Conservation (phyloP, 1,284 basidiomycete species). For the Cryptococcus neoformans region DNA sequence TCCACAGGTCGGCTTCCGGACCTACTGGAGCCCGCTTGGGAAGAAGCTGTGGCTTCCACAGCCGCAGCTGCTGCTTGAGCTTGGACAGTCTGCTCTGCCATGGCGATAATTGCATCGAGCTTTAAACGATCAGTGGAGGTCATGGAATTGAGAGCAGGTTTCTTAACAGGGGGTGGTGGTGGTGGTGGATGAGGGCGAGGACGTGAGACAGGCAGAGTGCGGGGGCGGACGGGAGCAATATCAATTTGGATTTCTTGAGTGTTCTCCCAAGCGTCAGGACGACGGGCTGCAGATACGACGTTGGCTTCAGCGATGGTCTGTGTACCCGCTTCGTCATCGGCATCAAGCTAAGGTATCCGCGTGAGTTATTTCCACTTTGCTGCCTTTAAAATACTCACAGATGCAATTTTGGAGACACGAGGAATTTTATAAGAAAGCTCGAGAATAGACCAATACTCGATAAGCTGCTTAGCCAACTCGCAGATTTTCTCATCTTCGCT, state of each 20-base stretch:
- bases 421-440: slow-evolving; percentile 44
- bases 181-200: slow-evolving; percentile 26
- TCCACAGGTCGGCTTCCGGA: slow-evolving; percentile 21
- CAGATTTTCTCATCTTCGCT: slow-evolving; percentile 27
- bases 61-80: slow-evolving; percentile 50
- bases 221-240: slow-evolving; percentile 31
- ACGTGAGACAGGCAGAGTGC: slow-evolving; percentile 18
- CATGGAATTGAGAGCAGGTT: slow-evolving; percentile 12
- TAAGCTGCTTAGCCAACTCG: slow-evolving; percentile 25
- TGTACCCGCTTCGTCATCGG: slow-evolving; percentile 43
- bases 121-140: slow-evolving; percentile 27
- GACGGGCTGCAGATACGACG: slow-evolving; percentile 13
- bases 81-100: slow-evolving; percentile 42
- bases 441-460: slow-evolving; percentile 42
- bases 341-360: slow-evolving; percentile 33
- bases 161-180: slow-evolving; percentile 14
- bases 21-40: slow-evolving; percentile 27
- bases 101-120: slow-evolving; percentile 50
- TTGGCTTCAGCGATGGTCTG: slow-evolving; percentile 42
- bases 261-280: slow-evolving; percentile 38
- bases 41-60: slow-evolving; percentile 18
- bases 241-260: slow-evolving; percentile 25
- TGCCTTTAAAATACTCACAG: slow-evolving; percentile 17
- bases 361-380: neutral
- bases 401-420: slow-evolving; percentile 35